Evolutionary conservation across 169 alveolate genomes (phyloP).

Genomic region (Cyclospora cayetanensis): DNA sequence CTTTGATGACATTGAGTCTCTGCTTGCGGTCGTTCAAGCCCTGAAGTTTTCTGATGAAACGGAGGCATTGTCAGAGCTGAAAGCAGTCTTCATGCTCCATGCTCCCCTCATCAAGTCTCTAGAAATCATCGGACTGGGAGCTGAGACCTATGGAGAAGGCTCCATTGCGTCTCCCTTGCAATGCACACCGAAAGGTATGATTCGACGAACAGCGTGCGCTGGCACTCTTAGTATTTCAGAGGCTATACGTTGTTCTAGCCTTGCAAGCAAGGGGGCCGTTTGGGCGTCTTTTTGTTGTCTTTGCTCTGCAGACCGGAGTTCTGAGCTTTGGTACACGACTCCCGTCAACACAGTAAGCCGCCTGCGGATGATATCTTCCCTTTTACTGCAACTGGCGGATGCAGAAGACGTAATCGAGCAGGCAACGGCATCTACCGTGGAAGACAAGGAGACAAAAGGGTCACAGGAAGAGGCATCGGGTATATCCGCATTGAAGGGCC

Average conservation of each 20-base stretch:
- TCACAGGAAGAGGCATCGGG: too few relatives aligned
- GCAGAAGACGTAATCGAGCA: conserved; percentile 47
- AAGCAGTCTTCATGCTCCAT: conserved; percentile 49
- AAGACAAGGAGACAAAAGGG: too few relatives aligned
- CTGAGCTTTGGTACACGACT: conserved; percentile 47
- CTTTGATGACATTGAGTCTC: conserved; percentile 23
- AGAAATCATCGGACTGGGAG: conserved; percentile 42
- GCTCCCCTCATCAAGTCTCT: conserved; percentile 50
- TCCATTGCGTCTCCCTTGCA: conserved; percentile 30
- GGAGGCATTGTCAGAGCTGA: not conserved
- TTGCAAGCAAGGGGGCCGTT: too few relatives aligned
- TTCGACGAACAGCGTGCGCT: too few relatives aligned
- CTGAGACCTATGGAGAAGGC: conserved; percentile 3
- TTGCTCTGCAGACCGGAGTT: conserved; percentile 18
- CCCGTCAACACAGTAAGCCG: conserved; percentile 44
- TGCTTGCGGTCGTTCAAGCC: not conserved
- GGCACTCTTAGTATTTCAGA: too few relatives aligned
- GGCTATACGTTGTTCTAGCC: too few relatives aligned
- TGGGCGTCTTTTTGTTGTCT: not conserved
- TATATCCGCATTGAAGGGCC: too few relatives aligned
- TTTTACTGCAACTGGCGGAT: conserved; percentile 30
- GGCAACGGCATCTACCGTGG: conserved; percentile 24
- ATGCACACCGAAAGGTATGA: conserved; percentile 64
- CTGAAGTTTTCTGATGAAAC: not conserved
- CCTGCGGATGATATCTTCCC: conserved; percentile 34